Conservation (phyloP, 2,329 filamentous ascomycete species). For the Iodosphaeria phyllophila region DNA sequence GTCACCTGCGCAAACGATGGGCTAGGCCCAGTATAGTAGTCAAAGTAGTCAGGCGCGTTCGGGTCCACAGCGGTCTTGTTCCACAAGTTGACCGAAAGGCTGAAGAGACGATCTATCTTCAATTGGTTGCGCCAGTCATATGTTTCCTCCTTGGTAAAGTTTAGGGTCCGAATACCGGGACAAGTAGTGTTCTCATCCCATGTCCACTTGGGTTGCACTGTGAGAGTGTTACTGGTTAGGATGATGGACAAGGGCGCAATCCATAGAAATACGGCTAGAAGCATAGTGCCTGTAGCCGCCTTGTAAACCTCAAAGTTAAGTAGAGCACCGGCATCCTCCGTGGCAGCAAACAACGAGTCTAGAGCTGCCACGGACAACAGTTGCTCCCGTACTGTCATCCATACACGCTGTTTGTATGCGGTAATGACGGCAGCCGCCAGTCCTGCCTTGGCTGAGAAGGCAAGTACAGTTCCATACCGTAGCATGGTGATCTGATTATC, state of each 20-base stretch:
- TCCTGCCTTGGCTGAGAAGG: slow-evolving; percentile 19
- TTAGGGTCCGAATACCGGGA: slow-evolving; percentile 12
- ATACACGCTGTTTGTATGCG: slow-evolving; percentile 14
- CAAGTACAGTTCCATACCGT: slow-evolving; percentile 18
- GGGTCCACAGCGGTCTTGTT: slow-evolving; percentile 12
- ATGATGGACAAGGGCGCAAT: slow-evolving; percentile 18
- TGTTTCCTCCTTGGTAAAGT: slow-evolving; percentile 15
- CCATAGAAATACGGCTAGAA: slow-evolving; percentile 17
- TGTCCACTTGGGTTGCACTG: slow-evolving; percentile 10
- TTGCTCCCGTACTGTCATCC: slow-evolving; percentile 13
- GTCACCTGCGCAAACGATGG: slow-evolving; percentile 11
- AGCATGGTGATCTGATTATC: slow-evolving; percentile 18
- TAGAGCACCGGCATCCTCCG: slow-evolving; percentile 13
- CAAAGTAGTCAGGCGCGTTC: slow-evolving; percentile 10
- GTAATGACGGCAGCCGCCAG: slow-evolving; percentile 16
- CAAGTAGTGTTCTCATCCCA: slow-evolving; percentile 12
- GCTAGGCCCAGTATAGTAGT: slow-evolving; percentile 13
- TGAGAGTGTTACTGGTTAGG: slow-evolving; percentile 18
- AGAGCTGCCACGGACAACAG: slow-evolving; percentile 11
- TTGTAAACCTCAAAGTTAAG: slow-evolving; percentile 13
- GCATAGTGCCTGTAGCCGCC: slow-evolving; percentile 14
- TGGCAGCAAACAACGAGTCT: slow-evolving; percentile 15
- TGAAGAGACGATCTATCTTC: slow-evolving; percentile 9
- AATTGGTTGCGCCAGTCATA: slow-evolving; percentile 15
- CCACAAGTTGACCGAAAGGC: slow-evolving; percentile 13